Evolutionary conservation across 306 rosid genomes (phyloP).

Genomic region (Vicia sativa): DNA sequence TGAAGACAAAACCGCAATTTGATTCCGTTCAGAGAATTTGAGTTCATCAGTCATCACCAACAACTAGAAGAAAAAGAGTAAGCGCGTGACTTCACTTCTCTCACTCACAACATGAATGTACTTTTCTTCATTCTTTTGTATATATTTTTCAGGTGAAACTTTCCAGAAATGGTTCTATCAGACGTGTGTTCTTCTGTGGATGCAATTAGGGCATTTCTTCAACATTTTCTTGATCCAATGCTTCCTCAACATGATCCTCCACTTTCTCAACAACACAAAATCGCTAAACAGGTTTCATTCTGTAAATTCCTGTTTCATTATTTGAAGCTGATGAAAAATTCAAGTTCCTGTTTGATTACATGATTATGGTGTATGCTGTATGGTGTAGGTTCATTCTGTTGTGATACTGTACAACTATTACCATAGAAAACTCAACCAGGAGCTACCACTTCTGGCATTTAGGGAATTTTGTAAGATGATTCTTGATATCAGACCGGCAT

Average conservation of each 20-base stretch:
- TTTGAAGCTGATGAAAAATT: no score
- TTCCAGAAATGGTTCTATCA: constrained; percentile 47
- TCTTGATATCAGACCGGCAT: constrained; percentile 57
- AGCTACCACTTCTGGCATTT: constrained; percentile 54
- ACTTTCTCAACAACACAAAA: constrained; percentile 43
- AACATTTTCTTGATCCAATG: constrained; percentile 58
- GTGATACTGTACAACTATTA: constrained; percentile 80
- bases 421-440: constrained; percentile 61
- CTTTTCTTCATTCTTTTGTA: neutral
- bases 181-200: constrained; percentile 62
- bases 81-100: neutral
- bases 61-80: neutral
- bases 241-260: constrained; percentile 49
- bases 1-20: no score
- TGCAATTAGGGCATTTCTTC: constrained; percentile 58
- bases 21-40: neutral
- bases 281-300: constrained; percentile 67
- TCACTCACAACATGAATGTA: neutral
- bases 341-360: neutral
- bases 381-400: constrained; percentile 65
- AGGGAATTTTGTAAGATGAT: constrained; percentile 68
- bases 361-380: constrained; percentile 30
- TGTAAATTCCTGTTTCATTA: constrained; percentile 10
- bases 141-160: constrained; percentile 28
- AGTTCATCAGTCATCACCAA: neutral